Base-by-base conservation (phyloP, 78 protist species). In the Dictyostelium discoideum region DNA sequence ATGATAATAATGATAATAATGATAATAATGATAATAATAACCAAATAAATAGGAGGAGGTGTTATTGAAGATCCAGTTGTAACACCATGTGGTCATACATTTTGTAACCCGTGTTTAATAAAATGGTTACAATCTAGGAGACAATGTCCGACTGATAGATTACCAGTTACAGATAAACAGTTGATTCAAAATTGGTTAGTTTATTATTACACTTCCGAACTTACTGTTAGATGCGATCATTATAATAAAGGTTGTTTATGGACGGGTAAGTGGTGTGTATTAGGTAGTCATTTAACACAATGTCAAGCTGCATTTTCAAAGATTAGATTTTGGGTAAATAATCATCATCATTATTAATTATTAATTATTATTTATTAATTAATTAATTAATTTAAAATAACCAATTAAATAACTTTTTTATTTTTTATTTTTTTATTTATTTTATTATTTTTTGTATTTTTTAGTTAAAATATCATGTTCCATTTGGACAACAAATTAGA, bases 81-180 rank as follows among this genome's bases (percentile, higher is more conserved):
- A 26, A 90, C 95, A 82, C 95, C 95, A 29, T 90, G 95, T 73
- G 95, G 95, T 69, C 95, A 90, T 82, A 90, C 95, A 90, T 90
- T 90, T 82, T 90, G 95, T 39, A 82, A 73, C 24, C 78, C 88
- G 32, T 90, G 95, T 50, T 77, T 90, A 20, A 84, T 50, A 22
- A 29, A 37, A 81, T 82, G 87, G 95, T 72, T 90, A 50, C 83
- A 90, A 72, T 81, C 95, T 32, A 90, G 88, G 60, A 90, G 95
- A 82, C 95, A 90, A 82, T 90, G 95, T 32, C 95, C 95, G 76
- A 90, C 95, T 20, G 87, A 82, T 73, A 80, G 88, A 82, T 37
- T 90, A 82, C 95, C 95, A 39, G 95, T 90, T 29, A 90, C 95
- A 13, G 88, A 90, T n/a, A 90, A 90, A 82, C 95, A 90, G 57